Base-by-base conservation (phyloP, 192 early-diverging fungal genomes). In the Backusella circina region DNA sequence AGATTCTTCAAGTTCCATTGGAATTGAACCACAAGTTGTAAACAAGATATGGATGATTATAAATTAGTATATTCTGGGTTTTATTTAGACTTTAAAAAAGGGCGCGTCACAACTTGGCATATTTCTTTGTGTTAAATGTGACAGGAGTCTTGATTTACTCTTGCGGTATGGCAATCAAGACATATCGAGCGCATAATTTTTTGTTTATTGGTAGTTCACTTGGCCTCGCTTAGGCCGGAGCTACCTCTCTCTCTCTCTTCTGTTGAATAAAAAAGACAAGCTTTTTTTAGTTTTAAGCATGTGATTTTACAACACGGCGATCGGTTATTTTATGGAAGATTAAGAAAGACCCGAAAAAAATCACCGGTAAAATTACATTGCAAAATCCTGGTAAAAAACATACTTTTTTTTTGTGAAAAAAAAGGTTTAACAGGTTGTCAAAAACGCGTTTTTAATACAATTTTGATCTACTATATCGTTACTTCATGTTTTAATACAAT, bases 161-260 rank as follows among this genome's bases (percentile, higher is more conserved):
- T 74, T 78, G 77, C 72, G 77, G 77, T 78, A 78, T 78, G 77
- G 77, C 71, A 68, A 81, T 81, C 79, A 81, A 81, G 79, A 81
- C 79, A 81, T 81, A 76, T 81, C 79, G 72, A 81, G 75, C 75
- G 79, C 79, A 81, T 81, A 81, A 81, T 81, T 81, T 81, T 81
- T 81, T 66, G 35, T 28, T 44, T 57, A 47, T 28, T 44, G 75
- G 75, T 54, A 76, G 73, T 30, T 78, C 77, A 69, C 54, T 51
- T 76, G 79, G 75, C 75, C 73, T 77, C 79, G 79, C 79, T 80
- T 33, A 73, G 72, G 75, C 75, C 72, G 77, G 77, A 74, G 38
- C 77, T 78, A 28, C 65, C 76, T 71, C 30, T 16, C 18, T 32
- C 21, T 21, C 6, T 67, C 21, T n/a, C 3, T 66, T 33, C 33